A percentile compares a stretch with the other conserved stretches of the same genome.
Conservation (phyloP, 208 protist species). For the Trypanosoma avium region DNA sequence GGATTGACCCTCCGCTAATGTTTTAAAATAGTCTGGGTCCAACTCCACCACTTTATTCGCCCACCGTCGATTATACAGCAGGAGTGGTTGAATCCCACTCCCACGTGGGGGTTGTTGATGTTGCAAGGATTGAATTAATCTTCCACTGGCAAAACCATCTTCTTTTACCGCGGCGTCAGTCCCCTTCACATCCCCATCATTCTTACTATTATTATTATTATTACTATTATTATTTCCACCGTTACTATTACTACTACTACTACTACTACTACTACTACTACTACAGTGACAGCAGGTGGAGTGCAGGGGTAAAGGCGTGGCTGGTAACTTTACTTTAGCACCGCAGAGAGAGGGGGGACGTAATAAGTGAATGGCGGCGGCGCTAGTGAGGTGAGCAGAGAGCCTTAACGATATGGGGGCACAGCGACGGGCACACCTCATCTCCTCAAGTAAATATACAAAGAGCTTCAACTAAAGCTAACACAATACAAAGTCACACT, state of each 20-base stretch:
- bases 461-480: no score
- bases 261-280: background rate
- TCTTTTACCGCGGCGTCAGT: conserved; percentile 10
- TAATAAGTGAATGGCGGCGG: background rate
- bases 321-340: no score
- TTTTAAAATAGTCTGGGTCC: conserved; percentile 88
- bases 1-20: conserved; percentile 72
- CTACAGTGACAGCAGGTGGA: conserved; percentile 12
- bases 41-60: conserved; percentile 59
- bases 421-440: background rate
- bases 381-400: conserved; percentile 16
- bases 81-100: conserved; percentile 72
- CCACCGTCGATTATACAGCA: conserved; percentile 91
- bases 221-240: conserved; percentile 8
- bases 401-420: background rate
- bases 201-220: background rate
- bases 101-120: conserved; percentile 60
- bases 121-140: conserved; percentile 60
- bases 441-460: background rate
- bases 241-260: background rate
- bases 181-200: background rate
- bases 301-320: background rate
- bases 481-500: no score
- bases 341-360: background rate
- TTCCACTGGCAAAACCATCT: conserved; percentile 39